These are phyloP conservation scores for Populus trichocarpa DNA, from an alignment of 441 rosid species.

Conservation along the genomic window DNA sequence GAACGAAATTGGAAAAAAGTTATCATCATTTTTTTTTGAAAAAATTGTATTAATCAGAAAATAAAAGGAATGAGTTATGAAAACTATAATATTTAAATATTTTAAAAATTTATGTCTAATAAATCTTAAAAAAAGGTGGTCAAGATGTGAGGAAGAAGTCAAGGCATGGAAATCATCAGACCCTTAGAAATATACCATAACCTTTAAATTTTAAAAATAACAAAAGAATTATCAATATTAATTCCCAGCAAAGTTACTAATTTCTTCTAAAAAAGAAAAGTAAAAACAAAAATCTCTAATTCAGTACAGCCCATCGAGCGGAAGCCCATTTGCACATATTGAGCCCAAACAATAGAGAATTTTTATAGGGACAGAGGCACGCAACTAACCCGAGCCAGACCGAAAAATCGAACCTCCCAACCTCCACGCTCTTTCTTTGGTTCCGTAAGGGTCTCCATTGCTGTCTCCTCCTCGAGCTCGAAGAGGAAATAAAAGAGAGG, in stretches of 20 bases:
- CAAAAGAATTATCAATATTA: not conserved
- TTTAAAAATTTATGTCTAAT: too few relatives aligned
- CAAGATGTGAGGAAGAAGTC: not conserved
- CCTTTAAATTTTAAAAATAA: not conserved
- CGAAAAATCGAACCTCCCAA: conserved; percentile 23
- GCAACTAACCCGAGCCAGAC: conserved; percentile 23
- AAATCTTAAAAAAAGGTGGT: not conserved
- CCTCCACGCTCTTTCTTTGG: conserved; percentile 4
- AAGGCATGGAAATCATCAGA: not conserved
- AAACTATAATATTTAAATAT: too few relatives aligned
- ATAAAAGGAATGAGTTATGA: too few relatives aligned
- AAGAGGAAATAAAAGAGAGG: not conserved
- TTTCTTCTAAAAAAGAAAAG: not conserved
- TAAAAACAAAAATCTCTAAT: too few relatives aligned
- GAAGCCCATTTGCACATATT: not conserved
- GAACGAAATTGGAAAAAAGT: too few relatives aligned
- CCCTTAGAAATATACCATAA: not conserved
- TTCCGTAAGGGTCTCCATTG: conserved; percentile 17
- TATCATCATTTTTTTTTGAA: too few relatives aligned
- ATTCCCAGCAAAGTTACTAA: not conserved
- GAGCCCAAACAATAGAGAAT: not conserved
- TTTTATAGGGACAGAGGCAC: conserved; percentile 16
- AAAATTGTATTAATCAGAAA: too few relatives aligned
- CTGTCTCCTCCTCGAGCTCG: conserved; percentile 7
- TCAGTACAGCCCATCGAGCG: not conserved